Evolutionary conservation across 441 rosid genomes (phyloP).

Genomic region (Francoa sonchifolia): DNA sequence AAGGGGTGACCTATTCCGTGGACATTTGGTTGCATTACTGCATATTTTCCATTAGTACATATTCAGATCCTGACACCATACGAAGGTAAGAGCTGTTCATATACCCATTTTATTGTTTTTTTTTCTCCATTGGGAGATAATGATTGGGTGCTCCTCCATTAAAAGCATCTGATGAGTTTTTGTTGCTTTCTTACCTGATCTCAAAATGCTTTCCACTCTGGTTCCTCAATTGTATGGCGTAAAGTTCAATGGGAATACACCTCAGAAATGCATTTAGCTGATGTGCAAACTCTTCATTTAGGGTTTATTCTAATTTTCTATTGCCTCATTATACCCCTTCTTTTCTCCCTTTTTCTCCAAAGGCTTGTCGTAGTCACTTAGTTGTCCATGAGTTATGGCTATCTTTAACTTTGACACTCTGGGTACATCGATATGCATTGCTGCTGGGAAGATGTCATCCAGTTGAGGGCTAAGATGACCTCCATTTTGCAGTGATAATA

Average conservation of each 20-base stretch:
- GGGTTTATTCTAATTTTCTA: slow-evolving; percentile 15
- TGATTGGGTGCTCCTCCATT: slow-evolving; percentile 19
- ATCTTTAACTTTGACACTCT: slow-evolving; percentile 40
- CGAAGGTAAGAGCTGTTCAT: slow-evolving; percentile 57
- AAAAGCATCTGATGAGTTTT: slow-evolving; percentile 23
- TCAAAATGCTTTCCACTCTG: slow-evolving; percentile 59
- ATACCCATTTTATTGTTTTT: slow-evolving; percentile 11
- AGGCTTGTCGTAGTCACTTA: slow-evolving; percentile 24
- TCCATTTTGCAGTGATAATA: slow-evolving; percentile 57
- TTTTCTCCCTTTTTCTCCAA: slow-evolving; percentile 14
- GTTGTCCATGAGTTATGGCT: slow-evolving; percentile 27
- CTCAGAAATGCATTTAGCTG: slow-evolving; percentile 26
- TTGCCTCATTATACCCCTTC: slow-evolving; percentile 14
- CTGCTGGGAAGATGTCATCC: slow-evolving; percentile 89
- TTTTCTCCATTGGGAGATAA: slow-evolving; percentile 19
- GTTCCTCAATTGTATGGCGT: slow-evolving; percentile 43
- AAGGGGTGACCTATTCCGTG: slow-evolving; percentile 86
- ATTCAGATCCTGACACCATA: slow-evolving; percentile 88
- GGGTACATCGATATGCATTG: slow-evolving; percentile 75
- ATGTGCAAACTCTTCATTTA: slow-evolving; percentile 28
- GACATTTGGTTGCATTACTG: slow-evolving; percentile 95
- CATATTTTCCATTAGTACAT: slow-evolving; percentile 65
- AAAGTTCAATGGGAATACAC: slow-evolving; percentile 46
- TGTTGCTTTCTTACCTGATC: slow-evolving; percentile 45
- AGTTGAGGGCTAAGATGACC: slow-evolving; percentile 84